phyloP scores from a whole-genome alignment of 2,329 filamentous ascomycete genomes.

The Atkinsonella hypoxylon region DNA sequence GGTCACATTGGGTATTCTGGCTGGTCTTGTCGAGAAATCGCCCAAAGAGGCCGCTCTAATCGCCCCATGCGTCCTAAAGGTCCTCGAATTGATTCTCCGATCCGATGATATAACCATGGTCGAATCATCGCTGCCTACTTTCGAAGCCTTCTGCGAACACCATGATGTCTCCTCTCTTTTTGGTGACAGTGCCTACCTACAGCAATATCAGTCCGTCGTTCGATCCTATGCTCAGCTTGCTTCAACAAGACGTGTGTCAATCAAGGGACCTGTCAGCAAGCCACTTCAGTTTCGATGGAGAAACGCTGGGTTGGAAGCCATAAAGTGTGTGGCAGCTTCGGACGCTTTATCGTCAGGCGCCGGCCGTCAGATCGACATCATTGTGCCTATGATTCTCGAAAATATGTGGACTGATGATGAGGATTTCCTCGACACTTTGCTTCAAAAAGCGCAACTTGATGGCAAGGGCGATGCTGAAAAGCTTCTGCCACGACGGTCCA shows the following conservation, averaged over 20 bases:
- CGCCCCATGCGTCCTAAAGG: constrained; percentile 70
- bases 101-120: constrained; percentile 87
- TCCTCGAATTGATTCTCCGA: constrained; percentile 70
- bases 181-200: constrained; percentile 73
- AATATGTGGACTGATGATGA: constrained; percentile 71
- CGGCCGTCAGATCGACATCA: constrained; percentile 62
- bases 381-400: constrained; percentile 75
- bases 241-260: constrained; percentile 43
- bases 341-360: constrained; percentile 67
- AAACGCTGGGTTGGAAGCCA: constrained; percentile 61
- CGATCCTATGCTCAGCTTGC: constrained; percentile 69
- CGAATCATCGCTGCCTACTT: constrained; percentile 77
- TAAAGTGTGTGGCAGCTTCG: constrained; percentile 69
- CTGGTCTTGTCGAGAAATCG: constrained; percentile 84
- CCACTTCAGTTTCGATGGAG: constrained; percentile 71
- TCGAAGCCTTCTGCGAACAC: constrained; percentile 77
- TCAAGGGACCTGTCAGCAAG: constrained; percentile 47
- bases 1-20: constrained; percentile 86
- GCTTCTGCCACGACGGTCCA: constrained; percentile 55
- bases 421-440: constrained; percentile 55
- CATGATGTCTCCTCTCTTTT: constrained; percentile 78
- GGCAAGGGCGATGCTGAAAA: constrained; percentile 58
- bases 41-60: constrained; percentile 85
- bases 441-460: constrained; percentile 53
- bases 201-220: constrained; percentile 73